Evolutionary conservation across 768 basidiomycete species (phyloP), one percentile per base, ranked within the genome.

Genomic region (Boletus fagicola): DNA sequence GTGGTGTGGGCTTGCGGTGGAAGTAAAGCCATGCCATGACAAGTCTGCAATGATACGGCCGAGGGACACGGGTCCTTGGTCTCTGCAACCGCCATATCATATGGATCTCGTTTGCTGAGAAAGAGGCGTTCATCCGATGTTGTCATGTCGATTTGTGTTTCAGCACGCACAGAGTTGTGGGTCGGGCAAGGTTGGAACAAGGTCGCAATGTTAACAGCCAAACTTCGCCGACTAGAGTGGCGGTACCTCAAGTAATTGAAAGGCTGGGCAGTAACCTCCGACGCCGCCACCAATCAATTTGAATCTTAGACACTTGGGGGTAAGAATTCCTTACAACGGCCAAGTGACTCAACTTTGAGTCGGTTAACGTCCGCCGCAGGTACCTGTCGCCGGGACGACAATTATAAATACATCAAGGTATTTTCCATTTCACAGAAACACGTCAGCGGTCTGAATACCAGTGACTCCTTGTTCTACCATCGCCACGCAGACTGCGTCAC

Each of bases 231-330:
- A 36, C 49, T 13, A 18, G 33, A 6, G 49, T 57, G 66, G 69
- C 69, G 20, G 65, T 70, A 49, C 56, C 9, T 9, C 16, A 46
- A 42, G 24, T 44, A 56, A 64, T 57, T 18, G 42, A 51, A 59
- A 59, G 60, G 71, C 69, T 64, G 64, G 33, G 67, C 61, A 48
- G 39, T 38, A 26, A 35, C 42, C 26, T 40, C 54, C 58, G 52
- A 57, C 65, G 69, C 67, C 60, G 67, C 67, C 66, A 70, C 72
- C 69, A 72, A 61, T 61, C 58, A 48, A 30, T 42, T 46, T 10
- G 4, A 56, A 49, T 33, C 31, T 54, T 40, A 8, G 63, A 40
- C n/a, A 20, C 39, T 39, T 28, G 39, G 28, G 57, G n/a, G 39
- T 53, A 38, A 22, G 30, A 52, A 38, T 55, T 20, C 36, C 43